Base-by-base conservation (phyloP, 2,329 filamentous ascomycete species). In the Cytospora piceicola region DNA sequence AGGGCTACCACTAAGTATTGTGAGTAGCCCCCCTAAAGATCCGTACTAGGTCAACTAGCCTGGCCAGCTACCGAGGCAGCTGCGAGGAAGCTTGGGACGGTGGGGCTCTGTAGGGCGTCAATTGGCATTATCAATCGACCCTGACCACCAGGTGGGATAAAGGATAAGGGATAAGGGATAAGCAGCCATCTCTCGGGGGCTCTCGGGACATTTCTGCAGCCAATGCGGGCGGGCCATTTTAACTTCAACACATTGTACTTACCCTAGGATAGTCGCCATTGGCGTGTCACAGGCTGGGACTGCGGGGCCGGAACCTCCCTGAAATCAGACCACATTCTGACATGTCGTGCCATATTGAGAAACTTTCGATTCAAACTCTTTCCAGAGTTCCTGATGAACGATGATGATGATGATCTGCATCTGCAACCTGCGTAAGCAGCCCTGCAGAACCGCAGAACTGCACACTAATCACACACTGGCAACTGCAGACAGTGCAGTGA, bases 291-390 rank as follows among this genome's bases (percentile, higher is more conserved):
- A 63, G 53, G 60, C 60, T 49, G 36, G 62, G 62, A 39, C 51
- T 39, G 62, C 58, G 62, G 62, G 58, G 24, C 56, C 62, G 62
- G 62, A 60, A 51, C 53, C 57, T 64, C 56, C 62, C 62, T 55
- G 56, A 60, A 64, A 60, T 64, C 62, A 64, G 56, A 60, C 62
- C 56, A 64, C 62, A 42, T 29, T 24, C 29, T 20, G 46, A 51
- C 27, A 60, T 57, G 59, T 64, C 62, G 57, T 64, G 56, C 62
- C 56, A 64, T 60, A 54, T 54, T 54, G 61, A 63, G 54, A 24
- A 46, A 58, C 54, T 63, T 63, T 63, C 54, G 55, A 58, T 54
- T 63, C 61, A 53, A 63, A 46, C 27, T 57, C 54, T 63, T 53
- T 29, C 34, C 30, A 24, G 62, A 54, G 56, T 64, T 34, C 51